phyloP scores from a whole-genome alignment of 1,284 basidiomycete genomes.

The Apiotrichum siamense region DNA sequence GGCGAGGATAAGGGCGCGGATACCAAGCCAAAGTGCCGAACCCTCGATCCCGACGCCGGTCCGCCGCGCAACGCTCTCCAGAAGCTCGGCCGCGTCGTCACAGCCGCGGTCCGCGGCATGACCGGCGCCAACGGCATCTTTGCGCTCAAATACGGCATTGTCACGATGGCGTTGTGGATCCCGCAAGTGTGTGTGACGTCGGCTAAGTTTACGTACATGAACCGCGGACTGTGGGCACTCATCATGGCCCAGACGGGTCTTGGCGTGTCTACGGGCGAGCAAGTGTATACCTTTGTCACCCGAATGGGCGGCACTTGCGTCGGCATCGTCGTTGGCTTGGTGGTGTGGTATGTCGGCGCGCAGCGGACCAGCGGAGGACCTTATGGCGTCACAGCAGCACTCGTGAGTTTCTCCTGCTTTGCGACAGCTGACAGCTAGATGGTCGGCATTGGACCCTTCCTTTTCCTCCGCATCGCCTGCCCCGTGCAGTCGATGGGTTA shows the following conservation, averaged over 20 bases:
- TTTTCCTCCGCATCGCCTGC: too few relatives aligned
- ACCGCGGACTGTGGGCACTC: slow-evolving; percentile 56
- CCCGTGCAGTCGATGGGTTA: too few relatives aligned
- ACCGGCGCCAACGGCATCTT: slow-evolving; percentile 48
- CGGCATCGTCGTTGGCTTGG: slow-evolving; percentile 53
- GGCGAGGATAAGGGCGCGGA: background rate
- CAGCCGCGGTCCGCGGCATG: slow-evolving; percentile 20
- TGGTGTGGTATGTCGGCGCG: slow-evolving; percentile 55
- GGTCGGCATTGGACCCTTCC: too few relatives aligned
- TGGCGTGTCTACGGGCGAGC: slow-evolving; percentile 59
- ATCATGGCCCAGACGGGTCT: slow-evolving; percentile 64
- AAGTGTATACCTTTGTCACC: slow-evolving; percentile 54
- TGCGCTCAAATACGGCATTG: slow-evolving; percentile 55
- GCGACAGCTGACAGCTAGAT: too few relatives aligned
- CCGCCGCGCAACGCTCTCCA: slow-evolving; percentile 37
- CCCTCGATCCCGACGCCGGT: slow-evolving; percentile 38
- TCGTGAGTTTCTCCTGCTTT: slow-evolving; percentile 51
- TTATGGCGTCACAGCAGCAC: slow-evolving; percentile 56
- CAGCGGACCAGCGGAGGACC: slow-evolving; percentile 53
- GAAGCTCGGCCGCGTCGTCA: slow-evolving; percentile 24
- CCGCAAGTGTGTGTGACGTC: too few relatives aligned
- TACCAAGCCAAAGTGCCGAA: background rate
- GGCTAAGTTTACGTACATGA: background rate
- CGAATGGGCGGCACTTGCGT: slow-evolving; percentile 52
- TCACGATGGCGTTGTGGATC: too few relatives aligned